Conservation (phyloP, 495 filamentous ascomycete genomes). For the Tuber borchii region DNA sequence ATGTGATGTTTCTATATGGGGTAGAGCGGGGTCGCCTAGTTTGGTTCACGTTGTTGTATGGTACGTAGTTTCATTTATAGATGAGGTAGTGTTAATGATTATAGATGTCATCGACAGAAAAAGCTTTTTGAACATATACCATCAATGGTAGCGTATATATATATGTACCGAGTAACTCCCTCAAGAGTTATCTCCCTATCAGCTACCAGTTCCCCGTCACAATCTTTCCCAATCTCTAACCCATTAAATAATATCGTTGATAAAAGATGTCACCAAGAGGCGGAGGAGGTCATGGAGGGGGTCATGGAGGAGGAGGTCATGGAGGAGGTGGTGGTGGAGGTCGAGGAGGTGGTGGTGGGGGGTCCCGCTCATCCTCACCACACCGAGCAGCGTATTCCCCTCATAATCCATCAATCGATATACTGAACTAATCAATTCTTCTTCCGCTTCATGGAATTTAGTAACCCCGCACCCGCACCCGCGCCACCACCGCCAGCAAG, state of each 20-base stretch:
- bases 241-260: neutral
- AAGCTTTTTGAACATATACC: neutral
- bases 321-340: no score
- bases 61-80: neutral
- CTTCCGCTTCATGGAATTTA: neutral
- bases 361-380: neutral
- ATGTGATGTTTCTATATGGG: neutral
- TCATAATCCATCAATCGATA: neutral
- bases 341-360: neutral
- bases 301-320: neutral
- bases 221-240: neutral
- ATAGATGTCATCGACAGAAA: neutral
- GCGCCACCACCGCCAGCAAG: neutral
- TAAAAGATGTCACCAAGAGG: slow-evolving; percentile 1
- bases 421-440: neutral
- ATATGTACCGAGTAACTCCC: neutral
- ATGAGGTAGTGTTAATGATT: slow-evolving; percentile 4
- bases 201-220: neutral
- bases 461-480: neutral
- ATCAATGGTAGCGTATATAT: neutral
- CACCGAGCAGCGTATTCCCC: neutral
- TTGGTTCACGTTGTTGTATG: neutral
- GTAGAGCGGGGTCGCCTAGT: neutral
- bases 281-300: neutral
- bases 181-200: neutral